Evolutionary conservation across 2,329 filamentous ascomycete species (phyloP), one percentile per base, ranked within the genome.

Genomic region (Venturia pyrina): DNA sequence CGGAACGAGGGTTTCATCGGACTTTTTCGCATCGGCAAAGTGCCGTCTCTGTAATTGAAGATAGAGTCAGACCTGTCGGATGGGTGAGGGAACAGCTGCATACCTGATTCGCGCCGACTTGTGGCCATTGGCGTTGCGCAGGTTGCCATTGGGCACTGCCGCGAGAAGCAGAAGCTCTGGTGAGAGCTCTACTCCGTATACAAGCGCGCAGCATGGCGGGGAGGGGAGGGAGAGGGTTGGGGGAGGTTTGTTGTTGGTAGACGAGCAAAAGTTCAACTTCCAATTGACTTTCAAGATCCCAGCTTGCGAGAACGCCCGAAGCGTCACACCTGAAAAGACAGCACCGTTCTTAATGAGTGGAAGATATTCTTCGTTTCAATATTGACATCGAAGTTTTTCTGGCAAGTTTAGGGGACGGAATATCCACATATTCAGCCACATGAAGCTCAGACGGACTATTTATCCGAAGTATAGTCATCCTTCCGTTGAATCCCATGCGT

Each of bases 1-100:
- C 8, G 64, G 64, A 21, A 66, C 40, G 37, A 66, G 37, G 11
- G 57, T 66, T 46, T 62, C 64, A 28, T 66, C 64, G n/a, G 64
- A 40, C 43, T 63, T 66, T 57, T 41, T 66, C 32, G 53, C 53
- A 34, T 65, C 50, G 53, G 63, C 63, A 50, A 37, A 65, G 11
- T 43, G 37, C 53, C 63, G 19, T 41, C 37, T 50, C 63, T 65
- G 24, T 41, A 17, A 11, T 10, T 53, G 41, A 62, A 15, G 15
- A 24, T 48, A 11, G 13, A 46, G 62, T 64, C 44, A 64, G 62
- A 40, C n/a, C 19, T 24, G 24, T 40, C 34, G n/a, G 24, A 34
- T 21, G n/a, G n/a, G 19, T 21, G 44, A 53, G 62, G 41, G 34
- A 62, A 48, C 34, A 34, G 62, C 43, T 48, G 37, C 15, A n/a